Evolutionary conservation across 2,329 filamentous ascomycete genomes (phyloP).

Genomic region (Teratosphaeria epicoccoides): DNA sequence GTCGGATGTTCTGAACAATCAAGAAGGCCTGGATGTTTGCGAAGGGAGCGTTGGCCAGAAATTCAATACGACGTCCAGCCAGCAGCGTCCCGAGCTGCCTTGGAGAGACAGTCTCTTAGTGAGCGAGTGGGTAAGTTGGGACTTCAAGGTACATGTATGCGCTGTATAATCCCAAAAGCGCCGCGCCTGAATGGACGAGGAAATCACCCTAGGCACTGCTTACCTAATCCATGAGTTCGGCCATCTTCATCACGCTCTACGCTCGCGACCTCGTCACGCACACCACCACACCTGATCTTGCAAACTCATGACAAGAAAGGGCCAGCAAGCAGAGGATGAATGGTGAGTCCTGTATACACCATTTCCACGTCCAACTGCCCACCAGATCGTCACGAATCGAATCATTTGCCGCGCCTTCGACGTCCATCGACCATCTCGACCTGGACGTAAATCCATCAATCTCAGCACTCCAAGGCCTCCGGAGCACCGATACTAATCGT

Average conservation of each 20-base stretch:
- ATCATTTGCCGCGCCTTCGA: neutral
- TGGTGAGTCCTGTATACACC: neutral
- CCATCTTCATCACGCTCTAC: no score
- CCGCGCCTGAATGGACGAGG: neutral
- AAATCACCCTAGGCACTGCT: no score
- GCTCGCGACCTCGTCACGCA: no score
- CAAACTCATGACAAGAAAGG: neutral
- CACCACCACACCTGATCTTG: neutral
- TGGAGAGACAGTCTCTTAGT: neutral
- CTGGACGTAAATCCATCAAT: constrained; percentile 20
- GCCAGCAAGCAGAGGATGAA: neutral
- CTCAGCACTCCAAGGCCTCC: constrained; percentile 7
- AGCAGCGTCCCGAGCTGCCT: neutral
- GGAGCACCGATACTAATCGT: constrained; percentile 11
- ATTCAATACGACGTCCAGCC: neutral
- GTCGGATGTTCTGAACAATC: neutral
- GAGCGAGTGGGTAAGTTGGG: neutral
- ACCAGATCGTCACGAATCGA: constrained; percentile 11
- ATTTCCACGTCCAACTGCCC: constrained; percentile 5
- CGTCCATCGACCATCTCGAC: constrained; percentile 18
- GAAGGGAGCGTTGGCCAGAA: neutral
- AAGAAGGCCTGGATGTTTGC: neutral
- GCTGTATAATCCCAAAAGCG: neutral
- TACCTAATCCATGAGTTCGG: no score
- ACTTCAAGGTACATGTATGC: neutral